These are phyloP conservation scores for Fonsecaea erecta DNA, from an alignment of 2,329 filamentous ascomycete species.

Conservation along the genomic window DNA sequence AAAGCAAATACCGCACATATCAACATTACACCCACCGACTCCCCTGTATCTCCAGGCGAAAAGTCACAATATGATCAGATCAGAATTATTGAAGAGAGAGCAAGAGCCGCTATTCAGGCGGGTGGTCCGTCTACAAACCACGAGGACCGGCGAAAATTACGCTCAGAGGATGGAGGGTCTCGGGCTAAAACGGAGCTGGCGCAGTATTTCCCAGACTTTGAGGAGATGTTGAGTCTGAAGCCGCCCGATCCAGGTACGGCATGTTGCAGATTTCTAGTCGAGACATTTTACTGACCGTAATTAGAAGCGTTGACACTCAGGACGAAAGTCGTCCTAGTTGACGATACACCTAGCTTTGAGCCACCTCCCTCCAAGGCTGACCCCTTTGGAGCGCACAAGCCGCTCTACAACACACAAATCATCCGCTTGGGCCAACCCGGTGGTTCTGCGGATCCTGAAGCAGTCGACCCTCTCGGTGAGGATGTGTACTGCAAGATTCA, in stretches of 20 bases:
- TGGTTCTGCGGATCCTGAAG: slow-evolving; percentile 28
- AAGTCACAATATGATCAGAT: slow-evolving; percentile 39
- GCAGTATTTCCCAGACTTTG: slow-evolving; percentile 90
- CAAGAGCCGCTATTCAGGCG: slow-evolving; percentile 32
- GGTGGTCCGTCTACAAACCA: slow-evolving; percentile 17
- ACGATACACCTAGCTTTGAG: slow-evolving; percentile 53
- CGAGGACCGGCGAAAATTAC: slow-evolving; percentile 73
- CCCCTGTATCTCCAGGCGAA: slow-evolving; percentile 22
- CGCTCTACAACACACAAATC: slow-evolving; percentile 48
- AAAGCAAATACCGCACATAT: slow-evolving; percentile 14
- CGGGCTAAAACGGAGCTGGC: slow-evolving; percentile 90
- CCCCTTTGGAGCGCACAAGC: slow-evolving; percentile 42
- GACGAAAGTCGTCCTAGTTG: slow-evolving; percentile 73
- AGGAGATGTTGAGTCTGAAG: slow-evolving; percentile 88
- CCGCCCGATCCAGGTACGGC: slow-evolving; percentile 72
- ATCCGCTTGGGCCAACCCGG: slow-evolving; percentile 46
- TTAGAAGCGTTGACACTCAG: slow-evolving; percentile 74
- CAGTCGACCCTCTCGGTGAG: slow-evolving; percentile 61
- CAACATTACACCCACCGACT: slow-evolving; percentile 26
- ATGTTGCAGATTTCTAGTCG: slow-evolving; percentile 10
- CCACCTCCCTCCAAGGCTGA: slow-evolving; percentile 35
- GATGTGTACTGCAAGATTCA: slow-evolving; percentile 63
- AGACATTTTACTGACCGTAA: slow-evolving; percentile 30
- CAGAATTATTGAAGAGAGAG: slow-evolving; percentile 37
- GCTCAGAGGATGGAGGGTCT: slow-evolving; percentile 80